A percentile compares a stretch with the other conserved stretches of the same genome.
These are phyloP conservation scores for Boletus pseudopeckii DNA, from an alignment of 768 basidiomycete genomes.

Conservation along the genomic window DNA sequence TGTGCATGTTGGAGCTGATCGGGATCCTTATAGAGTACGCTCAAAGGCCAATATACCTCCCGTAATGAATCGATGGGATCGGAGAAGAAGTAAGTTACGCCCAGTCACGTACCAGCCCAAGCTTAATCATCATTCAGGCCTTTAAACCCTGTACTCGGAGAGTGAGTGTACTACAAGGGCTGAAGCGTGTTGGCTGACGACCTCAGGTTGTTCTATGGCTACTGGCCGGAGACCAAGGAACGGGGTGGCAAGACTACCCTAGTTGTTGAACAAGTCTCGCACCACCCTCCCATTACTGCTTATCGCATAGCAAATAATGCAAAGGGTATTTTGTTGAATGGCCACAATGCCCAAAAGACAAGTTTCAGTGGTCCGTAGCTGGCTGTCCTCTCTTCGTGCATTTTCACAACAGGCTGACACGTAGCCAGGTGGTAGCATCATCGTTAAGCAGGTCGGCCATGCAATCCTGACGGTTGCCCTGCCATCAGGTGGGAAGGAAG, in stretches of 20 bases:
- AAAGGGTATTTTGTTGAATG: constrained; percentile 73
- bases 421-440: constrained; percentile 58
- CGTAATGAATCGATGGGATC: constrained; percentile 94
- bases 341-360: constrained; percentile 95
- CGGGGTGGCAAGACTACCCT: constrained; percentile 79
- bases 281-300: constrained; percentile 87
- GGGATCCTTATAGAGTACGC: constrained; percentile 58
- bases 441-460: constrained; percentile 95
- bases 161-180: constrained; percentile 48
- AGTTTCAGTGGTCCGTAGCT: constrained; percentile 67
- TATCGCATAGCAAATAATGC: constrained; percentile 81
- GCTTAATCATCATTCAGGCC: constrained; percentile 50
- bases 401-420: constrained; percentile 1
- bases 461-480: constrained; percentile 73
- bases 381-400: background rate
- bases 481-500: constrained; percentile 53
- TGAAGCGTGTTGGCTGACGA: background rate
- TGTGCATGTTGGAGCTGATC: constrained; percentile 1
- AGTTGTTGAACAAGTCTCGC: constrained; percentile 93
- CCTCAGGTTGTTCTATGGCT: constrained; percentile 77
- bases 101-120: background rate
- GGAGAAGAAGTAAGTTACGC: constrained; percentile 82
- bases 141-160: constrained; percentile 92
- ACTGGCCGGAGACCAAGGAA: constrained; percentile 69
- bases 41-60: constrained; percentile 94